These are phyloP conservation scores for Aspergillus ellipticus DNA, from an alignment of 495 filamentous ascomycete species.

Conservation along the genomic window DNA sequence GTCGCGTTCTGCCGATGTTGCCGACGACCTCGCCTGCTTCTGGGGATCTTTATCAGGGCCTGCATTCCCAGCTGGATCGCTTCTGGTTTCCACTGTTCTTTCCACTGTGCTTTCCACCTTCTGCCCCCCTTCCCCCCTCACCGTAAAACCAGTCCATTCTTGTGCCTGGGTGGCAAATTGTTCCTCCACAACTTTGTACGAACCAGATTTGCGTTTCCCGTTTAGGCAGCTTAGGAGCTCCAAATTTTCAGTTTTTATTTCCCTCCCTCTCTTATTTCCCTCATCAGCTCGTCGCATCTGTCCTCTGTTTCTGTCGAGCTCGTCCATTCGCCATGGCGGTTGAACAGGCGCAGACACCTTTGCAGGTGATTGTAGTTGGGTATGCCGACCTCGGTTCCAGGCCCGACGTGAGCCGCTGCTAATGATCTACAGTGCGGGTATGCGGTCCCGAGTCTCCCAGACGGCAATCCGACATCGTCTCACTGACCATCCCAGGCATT, in stretches of 20 bases:
- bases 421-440: conserved; percentile 30
- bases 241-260: not conserved
- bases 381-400: conserved; percentile 12
- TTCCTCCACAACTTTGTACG: not conserved
- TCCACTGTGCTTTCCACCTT: too few species aligned
- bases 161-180: not conserved
- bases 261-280: not conserved
- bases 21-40: not conserved
- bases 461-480: conserved; percentile 3
- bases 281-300: too few species aligned
- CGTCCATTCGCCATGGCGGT: conserved; percentile 16
- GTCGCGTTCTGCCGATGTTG: not conserved
- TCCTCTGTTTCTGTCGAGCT: not conserved
- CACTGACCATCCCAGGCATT: conserved; percentile 57
- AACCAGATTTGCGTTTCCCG: not conserved
- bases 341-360: conserved; percentile 22
- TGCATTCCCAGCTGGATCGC: not conserved
- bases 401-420: conserved; percentile 12
- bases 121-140: too few species aligned
- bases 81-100: not conserved
- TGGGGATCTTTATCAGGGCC: not conserved
- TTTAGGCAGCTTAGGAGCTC: not conserved
- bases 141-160: not conserved
- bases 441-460: conserved; percentile 6
- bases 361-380: conserved; percentile 36